Base-by-base conservation (phyloP, 208 protist species). In the Acanthamoeba lenticulata region DNA sequence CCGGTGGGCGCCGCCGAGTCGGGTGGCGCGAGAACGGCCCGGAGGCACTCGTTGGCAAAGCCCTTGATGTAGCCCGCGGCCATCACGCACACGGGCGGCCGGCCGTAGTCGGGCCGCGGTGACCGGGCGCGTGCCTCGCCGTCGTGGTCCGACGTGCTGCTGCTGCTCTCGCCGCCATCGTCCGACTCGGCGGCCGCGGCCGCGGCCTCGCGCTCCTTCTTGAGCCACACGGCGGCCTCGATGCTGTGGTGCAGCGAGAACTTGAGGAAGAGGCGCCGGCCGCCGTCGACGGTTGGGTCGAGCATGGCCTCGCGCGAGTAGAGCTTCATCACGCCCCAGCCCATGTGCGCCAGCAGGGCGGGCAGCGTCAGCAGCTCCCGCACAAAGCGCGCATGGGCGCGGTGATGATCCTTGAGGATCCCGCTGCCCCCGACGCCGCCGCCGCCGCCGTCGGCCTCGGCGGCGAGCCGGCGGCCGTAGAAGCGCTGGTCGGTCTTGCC, bases 251-350 rank as follows among this genome's bases (percentile, higher is more conserved):
- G 81, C n/a, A 90, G 11, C 17, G 29, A 27, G 52, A 90, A 62
- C 47, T 90, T 90, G 45, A 90, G 34, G 27, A 65, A 57, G 45
- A 90, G 62, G 79, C 29, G 6, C 13, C 60, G 21, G 36, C 0
- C 29, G 2, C 47, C 11, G 29, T 3, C 29, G 52, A n/a, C 1
- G 38, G 32, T 32, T 2, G n/a, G 9, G 34, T 62, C 45, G 38
- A 90, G 6, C 15, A 17, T 15, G 44, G 49, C 45, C 19, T 67
- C 32, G 44, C 62, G 32, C 32, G 34, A 29, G n/a, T 90, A 36
- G 49, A 90, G 19, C n/a, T 62, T 42, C 81, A 90, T 90, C 81
- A 62, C 45, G n/a, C 81, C 81, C 81, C 81, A 90, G 15, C 81
- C 81, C 42, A 62, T 90, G 45, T 90, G 52, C 6, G 49, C 27